Evolutionary conservation across 345 rosid genomes (phyloP).

Genomic region (Erodium maritimum): DNA sequence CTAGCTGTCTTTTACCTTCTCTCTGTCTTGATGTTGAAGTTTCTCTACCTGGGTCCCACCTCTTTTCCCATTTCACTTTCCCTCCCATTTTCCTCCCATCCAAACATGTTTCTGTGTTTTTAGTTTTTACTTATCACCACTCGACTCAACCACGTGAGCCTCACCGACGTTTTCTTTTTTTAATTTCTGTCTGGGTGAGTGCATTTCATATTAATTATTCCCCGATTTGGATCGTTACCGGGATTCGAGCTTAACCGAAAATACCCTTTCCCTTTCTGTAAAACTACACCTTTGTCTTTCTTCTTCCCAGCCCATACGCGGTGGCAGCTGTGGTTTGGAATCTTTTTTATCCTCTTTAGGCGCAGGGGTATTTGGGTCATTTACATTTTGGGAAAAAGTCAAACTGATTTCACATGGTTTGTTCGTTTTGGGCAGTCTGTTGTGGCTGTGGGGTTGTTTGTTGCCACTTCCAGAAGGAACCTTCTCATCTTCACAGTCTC

Average conservation of each 20-base stretch:
- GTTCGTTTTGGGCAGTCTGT: not conserved
- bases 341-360: not conserved
- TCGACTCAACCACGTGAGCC: not conserved
- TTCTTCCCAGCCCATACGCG: too few relatives aligned
- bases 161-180: not conserved
- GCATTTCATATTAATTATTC: too few relatives aligned
- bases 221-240: too few relatives aligned
- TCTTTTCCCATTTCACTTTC: not conserved
- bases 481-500: not conserved
- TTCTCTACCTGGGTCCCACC: conserved; percentile 13
- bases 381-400: not conserved
- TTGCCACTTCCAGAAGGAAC: not conserved
- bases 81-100: not conserved
- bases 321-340: not conserved
- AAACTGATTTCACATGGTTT: not conserved
- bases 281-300: not conserved
- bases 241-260: too few relatives aligned
- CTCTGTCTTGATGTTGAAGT: conserved; percentile 47
- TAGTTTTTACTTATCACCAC: too few relatives aligned
- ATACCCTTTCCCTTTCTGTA: not conserved
- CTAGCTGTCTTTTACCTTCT: conserved; percentile 50
- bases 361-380: not conserved
- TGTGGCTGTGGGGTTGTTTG: not conserved
- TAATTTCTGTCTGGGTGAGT: too few relatives aligned
- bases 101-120: too few relatives aligned